Conservation (phyloP, 2,329 filamentous ascomycete genomes). For the Cytospora piceicola region DNA sequence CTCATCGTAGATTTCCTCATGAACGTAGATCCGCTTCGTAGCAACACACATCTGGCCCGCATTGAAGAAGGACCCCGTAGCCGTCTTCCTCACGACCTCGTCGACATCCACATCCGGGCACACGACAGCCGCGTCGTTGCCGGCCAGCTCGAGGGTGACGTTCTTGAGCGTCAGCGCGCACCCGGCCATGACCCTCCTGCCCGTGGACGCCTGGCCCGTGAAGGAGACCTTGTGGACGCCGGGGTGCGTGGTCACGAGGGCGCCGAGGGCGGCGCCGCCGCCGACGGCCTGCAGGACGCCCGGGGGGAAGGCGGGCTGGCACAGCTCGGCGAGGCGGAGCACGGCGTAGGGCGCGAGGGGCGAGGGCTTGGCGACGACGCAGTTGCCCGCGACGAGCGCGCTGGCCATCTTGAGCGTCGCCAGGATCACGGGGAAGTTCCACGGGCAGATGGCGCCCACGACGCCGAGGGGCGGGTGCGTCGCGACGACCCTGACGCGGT, state of each 20-base stretch:
- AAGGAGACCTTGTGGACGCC: conserved; percentile 62
- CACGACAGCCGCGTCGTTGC: conserved; percentile 60
- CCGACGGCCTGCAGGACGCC: conserved; percentile 61
- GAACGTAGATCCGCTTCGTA: conserved; percentile 64
- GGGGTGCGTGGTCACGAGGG: conserved; percentile 56
- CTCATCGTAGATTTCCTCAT: conserved; percentile 60
- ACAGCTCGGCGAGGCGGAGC: conserved; percentile 51
- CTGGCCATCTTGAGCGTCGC: conserved; percentile 55
- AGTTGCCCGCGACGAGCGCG: conserved; percentile 55
- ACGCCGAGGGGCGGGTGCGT: conserved; percentile 54
- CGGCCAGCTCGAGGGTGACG: conserved; percentile 57
- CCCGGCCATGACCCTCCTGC: conserved; percentile 49
- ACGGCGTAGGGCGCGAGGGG: conserved; percentile 55
- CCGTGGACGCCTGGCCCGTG: conserved; percentile 58
- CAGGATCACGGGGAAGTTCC: conserved; percentile 60
- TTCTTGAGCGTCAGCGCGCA: conserved; percentile 57
- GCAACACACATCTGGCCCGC: conserved; percentile 60
- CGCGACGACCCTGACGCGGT: conserved; percentile 45
- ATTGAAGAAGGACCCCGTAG: conserved; percentile 54
- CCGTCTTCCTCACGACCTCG: conserved; percentile 48
- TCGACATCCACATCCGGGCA: conserved; percentile 56
- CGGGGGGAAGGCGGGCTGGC: conserved; percentile 54
- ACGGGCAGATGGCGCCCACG: conserved; percentile 60
- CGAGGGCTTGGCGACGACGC: conserved; percentile 55
- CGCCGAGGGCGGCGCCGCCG: conserved; percentile 58